These are phyloP conservation scores for Tieghemostelium lacteum DNA, from an alignment of 78 protist species.

Conservation along the genomic window DNA sequence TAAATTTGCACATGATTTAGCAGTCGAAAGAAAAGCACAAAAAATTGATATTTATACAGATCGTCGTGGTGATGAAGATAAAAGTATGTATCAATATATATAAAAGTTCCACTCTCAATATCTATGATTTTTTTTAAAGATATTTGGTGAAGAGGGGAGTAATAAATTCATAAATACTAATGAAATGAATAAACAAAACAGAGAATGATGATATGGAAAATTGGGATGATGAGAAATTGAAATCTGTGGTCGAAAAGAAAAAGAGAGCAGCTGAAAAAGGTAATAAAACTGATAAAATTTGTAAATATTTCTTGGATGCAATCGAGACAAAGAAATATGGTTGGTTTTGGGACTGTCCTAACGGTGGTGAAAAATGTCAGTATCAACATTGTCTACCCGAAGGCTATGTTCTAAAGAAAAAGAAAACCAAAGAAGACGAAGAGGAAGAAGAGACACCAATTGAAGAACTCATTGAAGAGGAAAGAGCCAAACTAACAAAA, in stretches of 20 bases:
- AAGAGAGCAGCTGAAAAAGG: constrained; percentile 55
- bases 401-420: constrained; percentile 87
- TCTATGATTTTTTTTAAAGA: too few species aligned
- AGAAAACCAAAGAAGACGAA: constrained; percentile 57
- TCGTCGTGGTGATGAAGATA: constrained; percentile 38
- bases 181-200: background rate
- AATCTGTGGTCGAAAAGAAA: constrained; percentile 80
- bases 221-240: constrained; percentile 88
- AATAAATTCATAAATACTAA: too few species aligned
- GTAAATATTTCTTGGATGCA: constrained; percentile 93
- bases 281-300: constrained; percentile 68
- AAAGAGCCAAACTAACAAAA: constrained; percentile 66
- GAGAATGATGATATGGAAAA: constrained; percentile 78
- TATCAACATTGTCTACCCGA: constrained; percentile 93
- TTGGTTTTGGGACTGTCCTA: constrained; percentile 96
- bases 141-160: too few species aligned
- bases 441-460: constrained; percentile 68
- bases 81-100: background rate
- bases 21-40: constrained; percentile 46
- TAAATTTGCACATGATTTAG: constrained; percentile 88
- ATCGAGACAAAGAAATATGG: constrained; percentile 89
- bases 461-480: constrained; percentile 87
- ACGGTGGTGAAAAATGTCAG: constrained; percentile 84
- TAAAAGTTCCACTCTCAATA: too few species aligned
- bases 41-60: constrained; percentile 73